phyloP scores from a whole-genome alignment of 345 rosid genomes.

The Salix koriyanagi region DNA sequence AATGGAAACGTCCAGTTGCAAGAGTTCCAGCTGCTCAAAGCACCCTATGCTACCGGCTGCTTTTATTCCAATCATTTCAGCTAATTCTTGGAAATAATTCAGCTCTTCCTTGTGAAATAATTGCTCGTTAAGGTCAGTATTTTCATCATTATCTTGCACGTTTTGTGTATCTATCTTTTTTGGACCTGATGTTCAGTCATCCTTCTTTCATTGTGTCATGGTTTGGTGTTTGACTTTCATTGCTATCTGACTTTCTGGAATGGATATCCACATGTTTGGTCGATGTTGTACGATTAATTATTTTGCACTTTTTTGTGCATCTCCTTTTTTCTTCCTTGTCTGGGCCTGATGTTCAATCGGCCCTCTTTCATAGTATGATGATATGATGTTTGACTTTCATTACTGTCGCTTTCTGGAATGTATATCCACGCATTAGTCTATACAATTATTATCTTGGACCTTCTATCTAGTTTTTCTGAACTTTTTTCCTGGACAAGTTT shows the following conservation, averaged over 20 bases:
- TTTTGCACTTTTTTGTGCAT: too few relatives aligned
- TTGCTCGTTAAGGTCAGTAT: not conserved
- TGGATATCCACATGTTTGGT: not conserved
- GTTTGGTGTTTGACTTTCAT: not conserved
- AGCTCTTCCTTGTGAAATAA: not conserved
- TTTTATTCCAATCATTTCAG: not conserved
- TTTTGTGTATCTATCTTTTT: not conserved
- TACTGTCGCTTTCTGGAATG: not conserved
- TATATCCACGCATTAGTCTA: not conserved
- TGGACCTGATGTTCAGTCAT: not conserved
- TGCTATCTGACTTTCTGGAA: not conserved
- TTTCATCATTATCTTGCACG: not conserved
- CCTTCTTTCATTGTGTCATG: not conserved
- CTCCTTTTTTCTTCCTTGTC: not conserved
- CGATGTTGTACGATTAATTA: not conserved
- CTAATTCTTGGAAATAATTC: not conserved
- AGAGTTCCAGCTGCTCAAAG: not conserved
- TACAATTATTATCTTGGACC: not conserved
- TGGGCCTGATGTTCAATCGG: not conserved
- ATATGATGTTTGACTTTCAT: not conserved
- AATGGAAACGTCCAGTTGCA: not conserved
- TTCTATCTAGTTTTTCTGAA: not conserved
- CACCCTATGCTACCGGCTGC: not conserved
- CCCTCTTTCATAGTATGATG: not conserved
- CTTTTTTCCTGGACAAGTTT: not conserved